phyloP scores from a whole-genome alignment of 495 filamentous ascomycete species.

The Tuber brumale region DNA sequence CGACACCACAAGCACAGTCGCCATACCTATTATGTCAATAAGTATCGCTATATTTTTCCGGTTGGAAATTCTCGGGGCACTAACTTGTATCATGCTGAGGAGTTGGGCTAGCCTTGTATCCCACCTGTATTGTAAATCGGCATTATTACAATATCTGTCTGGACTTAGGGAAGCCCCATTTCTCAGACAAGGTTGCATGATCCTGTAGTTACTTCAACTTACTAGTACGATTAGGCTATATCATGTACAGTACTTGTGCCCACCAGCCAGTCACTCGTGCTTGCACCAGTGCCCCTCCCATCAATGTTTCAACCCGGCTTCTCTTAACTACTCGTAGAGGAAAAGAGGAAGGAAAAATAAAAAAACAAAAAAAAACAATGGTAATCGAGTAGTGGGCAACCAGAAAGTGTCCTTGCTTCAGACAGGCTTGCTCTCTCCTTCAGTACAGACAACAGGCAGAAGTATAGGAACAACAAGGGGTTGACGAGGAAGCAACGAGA shows the following conservation, averaged over 20 bases:
- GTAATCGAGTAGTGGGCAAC: neutral
- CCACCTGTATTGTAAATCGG: no score
- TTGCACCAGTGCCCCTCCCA: neutral
- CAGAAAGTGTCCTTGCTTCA: neutral
- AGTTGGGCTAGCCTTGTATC: neutral
- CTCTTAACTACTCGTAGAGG: neutral
- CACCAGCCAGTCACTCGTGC: no score
- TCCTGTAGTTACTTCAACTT: no score
- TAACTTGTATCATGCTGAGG: no score
- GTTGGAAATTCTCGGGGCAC: neutral
- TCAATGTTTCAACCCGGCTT: neutral
- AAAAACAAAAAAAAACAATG: neutral
- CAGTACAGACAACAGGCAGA: no score
- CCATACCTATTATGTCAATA: neutral
- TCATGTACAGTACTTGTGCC: no score
- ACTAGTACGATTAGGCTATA: no score
- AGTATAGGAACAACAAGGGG: no score
- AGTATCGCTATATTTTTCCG: neutral
- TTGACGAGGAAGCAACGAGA: no score
- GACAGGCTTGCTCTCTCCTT: neutral
- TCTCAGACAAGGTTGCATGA: no score
- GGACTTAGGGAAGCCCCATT: no score
- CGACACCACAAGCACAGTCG: neutral
- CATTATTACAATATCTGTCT: no score
- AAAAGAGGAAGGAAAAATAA: neutral